These are phyloP conservation scores for Neopestalotiopsis sp. DNA, from an alignment of 2,329 filamentous ascomycete genomes.

Conservation along the genomic window DNA sequence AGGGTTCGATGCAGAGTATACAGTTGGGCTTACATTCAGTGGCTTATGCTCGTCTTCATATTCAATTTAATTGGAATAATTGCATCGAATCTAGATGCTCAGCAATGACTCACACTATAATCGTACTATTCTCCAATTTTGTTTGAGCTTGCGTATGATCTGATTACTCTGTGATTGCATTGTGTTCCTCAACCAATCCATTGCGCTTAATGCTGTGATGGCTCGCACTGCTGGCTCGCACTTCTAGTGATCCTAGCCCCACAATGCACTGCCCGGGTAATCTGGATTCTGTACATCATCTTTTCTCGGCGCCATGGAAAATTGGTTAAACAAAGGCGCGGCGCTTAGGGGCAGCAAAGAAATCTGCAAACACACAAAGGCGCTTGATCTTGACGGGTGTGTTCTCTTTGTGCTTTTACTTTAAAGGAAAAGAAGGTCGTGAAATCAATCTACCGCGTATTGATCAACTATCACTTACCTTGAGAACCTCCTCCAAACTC, in stretches of 20 bases:
- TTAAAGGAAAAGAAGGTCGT: too few species aligned
- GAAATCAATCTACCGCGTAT: too few species aligned
- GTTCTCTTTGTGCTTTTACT: too few species aligned
- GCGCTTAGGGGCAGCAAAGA: neutral
- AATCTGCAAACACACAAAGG: neutral
- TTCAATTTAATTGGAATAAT: neutral
- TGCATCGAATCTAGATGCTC: too few species aligned
- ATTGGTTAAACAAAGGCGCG: neutral
- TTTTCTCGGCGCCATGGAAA: neutral
- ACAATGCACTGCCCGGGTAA: neutral
- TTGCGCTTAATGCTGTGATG: too few species aligned
- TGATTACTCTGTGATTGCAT: neutral
- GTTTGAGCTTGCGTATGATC: neutral
- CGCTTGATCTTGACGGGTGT: neutral
- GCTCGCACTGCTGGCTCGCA: too few species aligned
- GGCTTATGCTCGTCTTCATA: neutral
- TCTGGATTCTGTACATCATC: neutral
- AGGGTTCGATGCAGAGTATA: neutral
- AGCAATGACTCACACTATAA: too few species aligned
- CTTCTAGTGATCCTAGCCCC: too few species aligned
- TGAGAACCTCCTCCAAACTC: too few species aligned
- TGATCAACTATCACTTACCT: too few species aligned
- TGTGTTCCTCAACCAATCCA: neutral
- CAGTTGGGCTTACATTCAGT: neutral
- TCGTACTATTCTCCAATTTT: neutral